Evolutionary conservation across 441 rosid species (phyloP), one percentile per base, ranked within the genome.

Genomic region (Erodium trifolium): DNA sequence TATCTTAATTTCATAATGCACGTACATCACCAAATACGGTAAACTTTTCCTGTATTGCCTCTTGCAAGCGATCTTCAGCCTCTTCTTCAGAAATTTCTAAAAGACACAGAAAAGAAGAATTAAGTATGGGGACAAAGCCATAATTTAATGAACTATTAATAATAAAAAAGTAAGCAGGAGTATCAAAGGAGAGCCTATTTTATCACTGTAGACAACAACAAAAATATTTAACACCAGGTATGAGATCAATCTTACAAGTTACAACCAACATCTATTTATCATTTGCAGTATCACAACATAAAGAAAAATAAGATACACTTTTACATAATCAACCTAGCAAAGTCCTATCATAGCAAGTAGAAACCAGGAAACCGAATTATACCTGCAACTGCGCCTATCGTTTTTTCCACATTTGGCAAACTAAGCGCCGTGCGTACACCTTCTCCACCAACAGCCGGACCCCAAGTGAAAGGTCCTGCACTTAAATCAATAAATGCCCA

Each of bases 401-500:
- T 95, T 82, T 91, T 89, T 47, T 84, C 86, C 77, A 95, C 98
- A 84, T 90, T 90, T 77, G 99, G 99, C 67, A 95, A 82, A 82
- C 96, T 90, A 72, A 77, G 78, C 68, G 87, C 87, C 5, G 98
- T 95, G 62, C 97, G 95, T 71, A 95, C 98, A 72, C 99, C 99
- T 84, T 95, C 97, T 75, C 99, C 99, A 75, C 99, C 99, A 71
- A 95, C 99, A 79, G 99, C 91, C 70, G 99, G 98, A 69, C 99
- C 99, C 99, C 97, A 95, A 13, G 98, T 82, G 80, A 95, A 95
- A 75, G 97, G 98, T 66, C 98, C 99, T 23, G 98, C 98, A 57
- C 85, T 79, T 79, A 95, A 84, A 81, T 95, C 98, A 76, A 95
- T 81, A 78, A 95, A 90, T 43, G 93, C 95, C 98, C 97, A 95